Base-by-base conservation (phyloP, 805 yeast genomes). In the Cyberlindnera euphorbiiphila region DNA sequence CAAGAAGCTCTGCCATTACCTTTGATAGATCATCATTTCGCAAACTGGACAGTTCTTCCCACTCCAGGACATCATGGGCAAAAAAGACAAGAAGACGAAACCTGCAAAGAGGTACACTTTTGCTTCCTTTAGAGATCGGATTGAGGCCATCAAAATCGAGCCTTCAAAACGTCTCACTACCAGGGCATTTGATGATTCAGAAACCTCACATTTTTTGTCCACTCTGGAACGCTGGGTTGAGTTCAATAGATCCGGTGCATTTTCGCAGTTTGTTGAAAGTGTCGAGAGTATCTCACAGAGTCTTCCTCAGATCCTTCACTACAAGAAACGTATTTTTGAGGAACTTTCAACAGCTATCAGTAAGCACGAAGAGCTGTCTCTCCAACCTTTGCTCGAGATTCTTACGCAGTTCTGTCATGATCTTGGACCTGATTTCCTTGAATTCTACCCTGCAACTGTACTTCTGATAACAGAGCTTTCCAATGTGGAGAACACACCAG, bases 401-500 rank as follows among this genome's bases (percentile, higher is more conserved):
- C 58, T 88, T 17, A 75, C 95, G 0, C 95, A 88, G 53, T 82
- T 93, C 50, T 80, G 88, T 27, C 96, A 86, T 51, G 98, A 91
- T 64, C 64, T 91, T 45, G 97, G 96, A 9, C 81, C 91, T 3
- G 98, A 91, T 49, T 93, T 89, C 54, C 72, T 87, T 66, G 75
- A 74, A 8, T 87, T 66, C 53, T 88, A 86, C 53, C 64, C 64
- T 2, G 56, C 61, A 18, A 62, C 87, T 1, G 61, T 91, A 32
- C 47, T 53, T 0, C 49, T 72, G 17, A 67, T 89, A 28, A 72
- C 71, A 5, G 57, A 64, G 1, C 54, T 85, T 36, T 69, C 85
- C 7, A 42, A 62, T 9, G 50, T 54, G 20, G 75, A 76, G 42
- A 64, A 69, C 41, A 59, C 69, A 15, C 69, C 81, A 35, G 68